Evolutionary conservation across 305 asterid species (phyloP), one percentile per base, ranked within the genome.

Genomic region (Solanum hybrid): DNA sequence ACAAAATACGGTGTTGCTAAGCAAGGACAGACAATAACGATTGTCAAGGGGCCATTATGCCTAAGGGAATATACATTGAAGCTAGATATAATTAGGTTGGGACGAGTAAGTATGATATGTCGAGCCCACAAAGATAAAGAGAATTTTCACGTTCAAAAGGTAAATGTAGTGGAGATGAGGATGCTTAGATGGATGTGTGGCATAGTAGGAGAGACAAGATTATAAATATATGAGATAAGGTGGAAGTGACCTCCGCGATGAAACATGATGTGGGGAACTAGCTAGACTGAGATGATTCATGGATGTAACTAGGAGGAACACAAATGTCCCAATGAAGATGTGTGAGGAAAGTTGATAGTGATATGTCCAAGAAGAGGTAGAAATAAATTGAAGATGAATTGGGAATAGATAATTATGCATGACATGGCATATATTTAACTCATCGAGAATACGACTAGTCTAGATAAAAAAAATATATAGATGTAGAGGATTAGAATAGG

Each of bases 371-470:
- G 4, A 15, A 51, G 0, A 51, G 11, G 11, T 17, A 29, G 31
- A 29, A 29, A 29, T 29, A 29, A n/a, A 17, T 19, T 56, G 10
- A 19, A 56, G 69, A 56, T 56, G 10, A 56, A 17, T 17, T 0
- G n/a, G 10, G 0, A 17, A 51, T 17, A 51, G 0, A 0, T 51
- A 51, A 51, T 51, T 17, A 17, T 1, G 2, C 0, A 15, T 51
- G 66, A 2, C 0, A 19, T 19, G 10, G 1, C 10, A 56, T 2
- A 56, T 56, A 0, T 56, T 56, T 17, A 56, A 17, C 4, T 17
- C 10, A 0, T 2, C 0, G 4, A 51, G 0, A 51, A 15, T 6
- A 15, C 1, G 4, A 51, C 31, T 29, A 29, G 31, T 29, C 2
- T 29, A 29, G 31, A 29, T 29, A 29, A 29, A 29, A 29, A 29